Evolutionary conservation across 1,284 basidiomycete species (phyloP).

Genomic region (Ceratobasidium theobromae): DNA sequence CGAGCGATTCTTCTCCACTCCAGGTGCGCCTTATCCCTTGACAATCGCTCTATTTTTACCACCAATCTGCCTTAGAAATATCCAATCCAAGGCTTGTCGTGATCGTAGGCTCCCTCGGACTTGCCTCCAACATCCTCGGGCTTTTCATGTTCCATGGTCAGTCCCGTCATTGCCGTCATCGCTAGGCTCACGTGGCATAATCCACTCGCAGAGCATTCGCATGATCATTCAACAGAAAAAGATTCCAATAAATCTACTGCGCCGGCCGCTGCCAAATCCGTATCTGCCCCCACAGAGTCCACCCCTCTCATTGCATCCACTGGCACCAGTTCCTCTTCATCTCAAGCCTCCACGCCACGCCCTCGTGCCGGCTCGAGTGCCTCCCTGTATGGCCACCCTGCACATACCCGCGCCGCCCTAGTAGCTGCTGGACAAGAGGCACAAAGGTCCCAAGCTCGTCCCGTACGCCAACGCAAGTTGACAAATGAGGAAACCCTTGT

Average conservation of each 20-base stretch:
- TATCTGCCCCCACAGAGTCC: slow-evolving; percentile 38
- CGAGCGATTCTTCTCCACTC: slow-evolving; percentile 82
- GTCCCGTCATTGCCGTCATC: slow-evolving; percentile 39
- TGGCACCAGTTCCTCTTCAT: not conserved
- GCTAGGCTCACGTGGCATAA: slow-evolving; percentile 1
- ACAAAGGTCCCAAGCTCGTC: slow-evolving; percentile 14
- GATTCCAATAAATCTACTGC: slow-evolving; percentile 5
- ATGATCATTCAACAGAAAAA: slow-evolving; percentile 46
- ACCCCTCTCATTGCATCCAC: slow-evolving; percentile 24
- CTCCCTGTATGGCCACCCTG: slow-evolving; percentile 81
- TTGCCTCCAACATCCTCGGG: slow-evolving; percentile 91
- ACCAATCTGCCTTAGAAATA: slow-evolving; percentile 64
- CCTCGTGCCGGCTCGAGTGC: slow-evolving; percentile 57
- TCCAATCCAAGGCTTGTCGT: slow-evolving; percentile 86
- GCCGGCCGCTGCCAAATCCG: slow-evolving; percentile 38
- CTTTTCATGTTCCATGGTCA: slow-evolving; percentile 93
- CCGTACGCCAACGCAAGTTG: not conserved
- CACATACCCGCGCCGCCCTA: slow-evolving; percentile 82
- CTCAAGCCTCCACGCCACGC: slow-evolving; percentile 21
- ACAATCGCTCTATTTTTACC: not conserved
- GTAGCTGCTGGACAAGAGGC: slow-evolving; percentile 81
- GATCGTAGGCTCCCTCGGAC: slow-evolving; percentile 85
- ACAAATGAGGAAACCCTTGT: slow-evolving; percentile 24
- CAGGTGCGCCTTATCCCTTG: slow-evolving; percentile 54
- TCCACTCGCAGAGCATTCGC: slow-evolving; percentile 61